A percentile compares a stretch with the other conserved stretches of the same genome.
phyloP scores from a whole-genome alignment of 2,329 filamentous ascomycete species.

The Arthrobotrys iridis region DNA sequence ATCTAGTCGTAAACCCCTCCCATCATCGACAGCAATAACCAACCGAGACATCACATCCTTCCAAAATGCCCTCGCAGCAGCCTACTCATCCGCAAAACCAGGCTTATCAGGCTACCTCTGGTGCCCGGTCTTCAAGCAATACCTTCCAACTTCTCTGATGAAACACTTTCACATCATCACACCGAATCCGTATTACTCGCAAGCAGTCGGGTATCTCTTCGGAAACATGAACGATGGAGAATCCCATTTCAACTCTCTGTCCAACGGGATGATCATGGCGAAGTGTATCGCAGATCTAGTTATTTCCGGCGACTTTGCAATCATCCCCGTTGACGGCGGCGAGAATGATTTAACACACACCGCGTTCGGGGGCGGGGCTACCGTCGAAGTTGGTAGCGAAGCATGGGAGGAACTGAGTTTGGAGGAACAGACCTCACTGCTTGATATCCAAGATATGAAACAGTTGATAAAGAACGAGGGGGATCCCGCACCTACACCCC shows the following conservation, averaged over 20 bases:
- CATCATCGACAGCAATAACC: background rate
- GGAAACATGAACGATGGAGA: conserved; percentile 13
- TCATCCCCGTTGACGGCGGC: conserved; percentile 12
- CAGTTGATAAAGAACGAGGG: background rate
- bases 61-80: conserved; percentile 1
- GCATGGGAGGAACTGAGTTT: background rate
- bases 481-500: background rate
- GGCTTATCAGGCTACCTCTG: conserved; percentile 10
- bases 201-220: conserved; percentile 28
- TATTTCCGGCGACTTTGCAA: conserved; percentile 16
- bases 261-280: conserved; percentile 39
- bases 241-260: conserved; percentile 19
- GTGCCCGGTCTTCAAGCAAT: conserved; percentile 49
- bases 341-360: background rate
- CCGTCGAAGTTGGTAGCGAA: background rate
- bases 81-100: conserved; percentile 14
- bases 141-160: conserved; percentile 20
- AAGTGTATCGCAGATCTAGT: conserved; percentile 23
- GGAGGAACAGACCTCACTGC: background rate
- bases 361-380: background rate
- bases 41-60: background rate
- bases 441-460: conserved; percentile 9
- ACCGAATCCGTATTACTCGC: background rate
- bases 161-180: conserved; percentile 31
- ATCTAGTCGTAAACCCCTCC: background rate